Base-by-base conservation (phyloP, 495 filamentous ascomycete species). In the Penicillium macrosclerotiorum region DNA sequence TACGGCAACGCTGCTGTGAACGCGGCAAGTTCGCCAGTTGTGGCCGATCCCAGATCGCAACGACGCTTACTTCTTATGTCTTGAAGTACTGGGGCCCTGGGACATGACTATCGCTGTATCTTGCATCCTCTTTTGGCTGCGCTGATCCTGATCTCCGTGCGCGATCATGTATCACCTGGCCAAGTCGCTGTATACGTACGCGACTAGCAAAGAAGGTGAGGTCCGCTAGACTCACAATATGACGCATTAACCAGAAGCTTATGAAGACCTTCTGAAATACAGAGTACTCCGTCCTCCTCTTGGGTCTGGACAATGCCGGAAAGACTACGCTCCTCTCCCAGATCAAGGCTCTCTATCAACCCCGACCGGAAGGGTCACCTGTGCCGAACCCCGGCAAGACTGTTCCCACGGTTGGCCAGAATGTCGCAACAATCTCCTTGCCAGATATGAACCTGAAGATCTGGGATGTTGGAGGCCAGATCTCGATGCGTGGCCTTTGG, bases 291-390 rank as follows among this genome's bases (percentile, higher is more conserved):
- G 87, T 97, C 55, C 85, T 98, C 47, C 87, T 98, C 37, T 87
- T 97, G 52, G 93, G 93, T 40, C 85, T 98, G 62, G 93, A 98
- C 72, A 96, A 96, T 59, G 93, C 93, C 40, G 93, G 93, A 67
- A 98, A 98, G 75, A 97, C 93, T 26, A 98, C 93, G 11, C 90
- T 98, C 64, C 90, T 96, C 67, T 89, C 93, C 50, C 89, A 96
- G 62, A 86, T 96, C 60, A 96, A 96, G 71, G 79, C 89, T 29
- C 75, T 92, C 57, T 95, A 86, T 71, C 78, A 84, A 44, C 82
- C 86, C 26, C 77, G 78, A 45, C 52, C 71, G 12, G 75, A 77
- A 55, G 75, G 80, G 44, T 64, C 79, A 41, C 65, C 71, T 69
- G 48, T 64, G 11, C 57, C 68, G 45, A 71, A 82, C 77, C 71